Percentiles rank a stretch among this genome's conserved stretches.
phyloP scores from a whole-genome alignment of 768 basidiomycete species.

The Boletus insuetus region DNA sequence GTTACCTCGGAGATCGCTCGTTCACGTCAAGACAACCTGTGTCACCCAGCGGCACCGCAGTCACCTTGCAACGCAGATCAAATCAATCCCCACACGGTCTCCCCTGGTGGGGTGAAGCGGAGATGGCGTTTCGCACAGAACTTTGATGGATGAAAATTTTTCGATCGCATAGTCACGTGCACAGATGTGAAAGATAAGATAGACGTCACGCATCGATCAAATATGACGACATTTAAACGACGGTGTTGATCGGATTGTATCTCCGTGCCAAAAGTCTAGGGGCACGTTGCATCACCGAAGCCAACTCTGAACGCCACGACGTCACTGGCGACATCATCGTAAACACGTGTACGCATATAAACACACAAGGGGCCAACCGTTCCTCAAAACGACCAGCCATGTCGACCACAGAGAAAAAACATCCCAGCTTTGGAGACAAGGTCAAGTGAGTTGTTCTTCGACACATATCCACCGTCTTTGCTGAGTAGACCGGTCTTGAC shows the following conservation, averaged over 20 bases:
- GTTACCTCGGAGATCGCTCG: conserved; percentile 5
- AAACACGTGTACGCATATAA: conserved; percentile 3
- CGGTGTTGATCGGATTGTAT: conserved; percentile 3
- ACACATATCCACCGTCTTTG: neutral
- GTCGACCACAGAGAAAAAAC: conserved; percentile 7
- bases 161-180: conserved; percentile 7
- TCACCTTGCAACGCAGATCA: neutral
- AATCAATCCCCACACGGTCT: too few relatives aligned
- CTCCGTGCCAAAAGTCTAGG: conserved; percentile 2
- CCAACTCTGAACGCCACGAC: conserved; percentile 14
- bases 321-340: conserved; percentile 19
- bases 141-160: conserved; percentile 1
- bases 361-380: neutral
- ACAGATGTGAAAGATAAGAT: neutral
- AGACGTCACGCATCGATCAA: neutral
- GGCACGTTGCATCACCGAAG: conserved; percentile 16
- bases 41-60: neutral
- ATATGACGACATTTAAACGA: conserved; percentile 2
- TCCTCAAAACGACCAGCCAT: neutral
- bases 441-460: conserved; percentile 6
- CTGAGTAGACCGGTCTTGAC: neutral
- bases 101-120: too few relatives aligned
- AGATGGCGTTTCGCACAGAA: too few relatives aligned
- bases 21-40: neutral
- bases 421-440: conserved; percentile 8